A percentile compares a stretch with the other conserved stretches of the same genome.
These are phyloP conservation scores for Turritis glabra DNA, from an alignment of 345 rosid species.

Conservation along the genomic window DNA sequence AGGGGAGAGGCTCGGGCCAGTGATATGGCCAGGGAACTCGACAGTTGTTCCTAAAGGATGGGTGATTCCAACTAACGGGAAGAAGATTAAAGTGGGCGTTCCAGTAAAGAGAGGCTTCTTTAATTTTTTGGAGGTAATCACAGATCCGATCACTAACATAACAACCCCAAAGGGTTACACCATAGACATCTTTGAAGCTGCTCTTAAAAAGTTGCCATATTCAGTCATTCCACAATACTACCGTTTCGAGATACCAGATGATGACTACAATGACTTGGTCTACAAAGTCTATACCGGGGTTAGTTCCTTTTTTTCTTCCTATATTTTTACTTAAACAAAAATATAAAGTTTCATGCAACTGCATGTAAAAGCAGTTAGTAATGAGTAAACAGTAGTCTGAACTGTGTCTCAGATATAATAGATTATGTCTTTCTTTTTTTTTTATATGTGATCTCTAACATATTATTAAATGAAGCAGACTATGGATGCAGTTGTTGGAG, in stretches of 20 bases:
- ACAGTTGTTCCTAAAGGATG: constrained; percentile 41
- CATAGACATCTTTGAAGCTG: constrained; percentile 41
- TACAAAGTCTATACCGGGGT: constrained; percentile 45
- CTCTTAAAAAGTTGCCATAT: constrained; percentile 29
- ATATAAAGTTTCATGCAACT: neutral
- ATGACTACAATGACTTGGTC: constrained; percentile 41
- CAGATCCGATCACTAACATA: neutral
- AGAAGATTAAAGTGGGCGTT: constrained; percentile 46
- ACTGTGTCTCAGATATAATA: neutral
- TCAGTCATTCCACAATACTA: constrained; percentile 34
- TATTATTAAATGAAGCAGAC: constrained; percentile 35
- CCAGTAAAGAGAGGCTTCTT: constrained; percentile 40
- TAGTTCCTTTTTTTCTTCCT: neutral
- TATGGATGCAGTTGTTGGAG: constrained; percentile 66
- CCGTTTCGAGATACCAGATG: neutral
- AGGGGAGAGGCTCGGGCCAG: neutral
- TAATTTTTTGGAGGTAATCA: constrained; percentile 28
- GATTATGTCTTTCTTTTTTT: neutral
- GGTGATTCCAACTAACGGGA: constrained; percentile 38
- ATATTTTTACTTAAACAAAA: neutral
- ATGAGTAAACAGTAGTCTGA: neutral
- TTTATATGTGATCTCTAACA: neutral
- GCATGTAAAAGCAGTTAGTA: no score
- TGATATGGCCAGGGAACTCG: constrained; percentile 56
- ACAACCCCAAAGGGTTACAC: constrained; percentile 30